Base-by-base conservation (phyloP, 495 filamentous ascomycete species). In the Aspergillus bridgeri region DNA sequence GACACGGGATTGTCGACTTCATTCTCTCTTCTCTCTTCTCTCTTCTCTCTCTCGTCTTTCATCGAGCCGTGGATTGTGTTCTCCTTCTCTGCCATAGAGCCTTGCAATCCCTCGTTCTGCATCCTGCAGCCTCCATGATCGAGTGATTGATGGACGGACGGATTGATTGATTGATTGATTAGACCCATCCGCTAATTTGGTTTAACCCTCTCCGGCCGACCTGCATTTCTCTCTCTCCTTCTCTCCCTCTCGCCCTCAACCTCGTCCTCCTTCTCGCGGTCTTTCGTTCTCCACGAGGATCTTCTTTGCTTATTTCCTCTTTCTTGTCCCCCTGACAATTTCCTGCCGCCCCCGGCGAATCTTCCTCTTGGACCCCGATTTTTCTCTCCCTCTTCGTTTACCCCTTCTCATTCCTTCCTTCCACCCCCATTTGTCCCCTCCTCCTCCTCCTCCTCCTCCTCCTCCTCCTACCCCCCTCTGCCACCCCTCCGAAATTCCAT, bases 261-360 rank as follows among this genome's bases (percentile, higher is more conserved):
- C 6, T 44, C 46, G 22, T 11, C 46, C 51, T 45, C 22, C 52
- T 46, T 59, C 54, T 56, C 53, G 44, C 25, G 53, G 47, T 23
- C 48, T 48, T 23, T 21, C 21, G 15, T 50, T 50, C 24, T 50
- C 48, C 48, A 21, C 33, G 33, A 38, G 33, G 33, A 38, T 47
- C 33, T 50, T 57, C 11, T 33, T 42, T 45, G 33, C n/a, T 59
- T 43, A 24, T 43, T 44, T 58, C 42, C 42, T 43, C 50, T 52
- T 43, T 33, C 43, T 38, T n/a, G n/a, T 33, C 38, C 64, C 65
- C 65, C 60, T 64, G 57, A 67, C 57, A 60, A 64, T 62, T 57
- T 57, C 56, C 61, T 59, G 19, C 44, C 54, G 48, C 51, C 56
- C 60, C 50, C 49, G 56, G 47, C 54, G 52, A 42, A 55, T 54